Evolutionary conservation across 2,329 filamentous ascomycete species (phyloP).

Genomic region (Pestalotiopsis sp.): DNA sequence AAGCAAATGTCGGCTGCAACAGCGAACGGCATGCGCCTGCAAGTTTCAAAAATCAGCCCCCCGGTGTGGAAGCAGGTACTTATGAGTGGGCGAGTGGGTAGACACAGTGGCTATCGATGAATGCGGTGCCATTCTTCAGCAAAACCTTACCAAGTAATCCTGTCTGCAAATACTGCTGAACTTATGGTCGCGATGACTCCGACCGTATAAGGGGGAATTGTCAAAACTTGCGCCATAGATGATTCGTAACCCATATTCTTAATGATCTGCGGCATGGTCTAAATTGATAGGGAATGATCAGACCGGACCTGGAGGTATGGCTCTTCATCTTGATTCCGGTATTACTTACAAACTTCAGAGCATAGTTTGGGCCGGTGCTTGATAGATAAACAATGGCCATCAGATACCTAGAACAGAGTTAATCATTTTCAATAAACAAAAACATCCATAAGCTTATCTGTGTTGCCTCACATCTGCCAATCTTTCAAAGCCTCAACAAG

Average conservation of each 20-base stretch:
- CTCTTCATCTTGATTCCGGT: not conserved
- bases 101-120: too few species aligned
- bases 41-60: not conserved
- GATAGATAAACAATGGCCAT: constrained; percentile 3
- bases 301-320: not conserved
- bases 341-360: not conserved
- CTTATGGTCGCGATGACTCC: constrained; percentile 1
- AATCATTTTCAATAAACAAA: not conserved
- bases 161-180: not conserved
- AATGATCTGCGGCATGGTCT: constrained; percentile 7
- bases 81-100: not conserved
- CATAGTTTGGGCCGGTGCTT: constrained; percentile 3
- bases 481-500: not conserved
- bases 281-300: not conserved
- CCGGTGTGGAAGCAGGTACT: not conserved
- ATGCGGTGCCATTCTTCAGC: not conserved
- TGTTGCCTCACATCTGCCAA: constrained; percentile 4
- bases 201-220: not conserved
- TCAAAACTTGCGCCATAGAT: constrained; percentile 6
- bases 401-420: not conserved
- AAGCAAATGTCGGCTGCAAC: constrained; percentile 5
- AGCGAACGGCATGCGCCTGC: not conserved
- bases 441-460: not conserved
- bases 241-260: constrained; percentile 7
- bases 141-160: not conserved